Evolutionary conservation across 192 early-diverging fungal genomes (phyloP), one percentile per base, ranked within the genome.

Genomic region (Podila clonocystis): DNA sequence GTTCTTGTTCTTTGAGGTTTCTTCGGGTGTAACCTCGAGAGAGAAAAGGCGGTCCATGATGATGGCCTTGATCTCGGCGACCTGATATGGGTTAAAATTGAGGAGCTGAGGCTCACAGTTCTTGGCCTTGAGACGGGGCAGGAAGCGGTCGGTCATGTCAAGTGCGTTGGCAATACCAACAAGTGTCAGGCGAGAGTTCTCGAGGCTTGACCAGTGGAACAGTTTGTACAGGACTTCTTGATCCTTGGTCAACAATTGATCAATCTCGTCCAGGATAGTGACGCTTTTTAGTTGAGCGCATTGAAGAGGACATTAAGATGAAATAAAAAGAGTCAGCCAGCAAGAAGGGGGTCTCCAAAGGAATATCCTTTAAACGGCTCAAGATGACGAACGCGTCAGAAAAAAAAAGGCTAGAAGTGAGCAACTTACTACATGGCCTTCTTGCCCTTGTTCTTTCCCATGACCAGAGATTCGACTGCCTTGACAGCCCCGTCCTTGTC

Each of bases 111-210:
- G 97, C 59, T 90, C 87, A 90, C 95, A 94, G 70, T 91, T 91
- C 65, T 92, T 91, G 29, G 92, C 92, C 69, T 91, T 88, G 49
- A 98, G 85, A 49, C 96, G 87, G n/a, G 97, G 96, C 66, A 98
- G 82, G 50, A 97, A 91, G 22, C 95, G 87, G 67, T 95, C 92
- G 11, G 96, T 95, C 71, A 99, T 84, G 80, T 99, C 94, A 15
- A 99, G 82, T 0, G 97, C 94, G 82, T 99, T 99, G 31, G 97
- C 95, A 62, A 99, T 98, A 19, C 97, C 97, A 48, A 99, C 89
- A 41, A 99, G 76, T 1, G 91, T 89, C 48, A 99, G 71, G 0
- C 86, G 83, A 62, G 95, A 94, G 9, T 78, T 63, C 5, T 89
- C 84, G 26, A 86, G 77, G 9, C 82, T 85, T 3, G 92, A 80